These are phyloP conservation scores for Liquidambar formosana DNA, from an alignment of 164 flowering plant species.

Conservation along the genomic window DNA sequence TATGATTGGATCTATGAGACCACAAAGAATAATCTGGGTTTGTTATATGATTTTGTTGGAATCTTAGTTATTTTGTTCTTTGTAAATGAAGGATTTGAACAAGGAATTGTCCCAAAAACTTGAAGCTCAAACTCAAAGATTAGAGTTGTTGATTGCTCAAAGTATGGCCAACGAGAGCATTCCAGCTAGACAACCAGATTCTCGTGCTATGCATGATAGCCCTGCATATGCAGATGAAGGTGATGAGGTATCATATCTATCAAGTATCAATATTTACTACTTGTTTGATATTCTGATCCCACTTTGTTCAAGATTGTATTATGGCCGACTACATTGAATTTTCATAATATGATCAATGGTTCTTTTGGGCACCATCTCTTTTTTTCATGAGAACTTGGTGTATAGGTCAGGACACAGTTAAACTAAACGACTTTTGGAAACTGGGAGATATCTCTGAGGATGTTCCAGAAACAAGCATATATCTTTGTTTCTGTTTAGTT, in stretches of 20 bases:
- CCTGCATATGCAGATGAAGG: slow-evolving; percentile 83
- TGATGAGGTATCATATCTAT: slow-evolving; percentile 71
- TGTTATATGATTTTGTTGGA: not conserved
- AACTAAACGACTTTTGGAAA: too few relatives aligned
- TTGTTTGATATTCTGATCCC: not conserved
- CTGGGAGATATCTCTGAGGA: too few relatives aligned
- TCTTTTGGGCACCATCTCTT: too few relatives aligned
- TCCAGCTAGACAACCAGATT: slow-evolving; percentile 41
- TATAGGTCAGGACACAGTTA: too few relatives aligned
- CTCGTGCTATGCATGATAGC: slow-evolving; percentile 37
- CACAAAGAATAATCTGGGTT: too few relatives aligned
- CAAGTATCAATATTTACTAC: not conserved
- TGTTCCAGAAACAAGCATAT: too few relatives aligned
- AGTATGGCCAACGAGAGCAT: slow-evolving; percentile 63
- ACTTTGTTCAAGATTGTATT: not conserved
- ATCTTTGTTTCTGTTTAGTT: too few relatives aligned
- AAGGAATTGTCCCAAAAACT: slow-evolving; percentile 82
- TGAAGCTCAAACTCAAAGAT: slow-evolving; percentile 88
- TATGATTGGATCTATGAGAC: too few relatives aligned
- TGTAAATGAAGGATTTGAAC: slow-evolving; percentile 68
- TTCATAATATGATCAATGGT: too few relatives aligned
- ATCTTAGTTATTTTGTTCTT: not conserved
- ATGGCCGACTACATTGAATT: not conserved
- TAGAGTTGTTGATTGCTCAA: slow-evolving; percentile 91
- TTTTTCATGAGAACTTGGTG: too few relatives aligned